These are phyloP conservation scores for Heterobasidion parviporum DNA, from an alignment of 1,284 basidiomycete species.

Conservation along the genomic window DNA sequence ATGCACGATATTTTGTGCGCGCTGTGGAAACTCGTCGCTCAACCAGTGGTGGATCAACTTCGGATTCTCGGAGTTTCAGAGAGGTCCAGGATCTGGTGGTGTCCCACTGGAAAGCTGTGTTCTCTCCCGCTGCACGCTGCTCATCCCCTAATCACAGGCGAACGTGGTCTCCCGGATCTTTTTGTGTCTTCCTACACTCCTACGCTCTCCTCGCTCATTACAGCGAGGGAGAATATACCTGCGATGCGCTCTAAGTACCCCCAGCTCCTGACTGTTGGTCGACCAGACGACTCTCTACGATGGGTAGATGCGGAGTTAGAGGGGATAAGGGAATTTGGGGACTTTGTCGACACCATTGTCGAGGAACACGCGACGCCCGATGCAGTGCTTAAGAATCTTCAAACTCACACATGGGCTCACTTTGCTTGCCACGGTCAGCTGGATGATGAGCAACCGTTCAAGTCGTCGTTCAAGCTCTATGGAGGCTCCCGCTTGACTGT, in stretches of 20 bases:
- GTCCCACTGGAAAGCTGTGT: constrained; percentile 25
- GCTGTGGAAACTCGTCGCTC: constrained; percentile 25
- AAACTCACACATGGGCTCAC: constrained; percentile 2
- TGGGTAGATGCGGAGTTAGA: constrained; percentile 4
- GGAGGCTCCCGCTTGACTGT: constrained; percentile 1
- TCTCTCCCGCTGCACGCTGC: constrained; percentile 33
- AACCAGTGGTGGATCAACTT: constrained; percentile 20
- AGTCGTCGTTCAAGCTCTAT: constrained; percentile 6
- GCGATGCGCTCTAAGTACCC: constrained; percentile 7
- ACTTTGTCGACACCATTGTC: not conserved
- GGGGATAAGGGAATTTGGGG: not conserved
- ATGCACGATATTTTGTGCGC: constrained; percentile 15
- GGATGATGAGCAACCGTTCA: constrained; percentile 2
- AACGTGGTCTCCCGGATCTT: constrained; percentile 16
- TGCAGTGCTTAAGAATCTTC: constrained; percentile 2
- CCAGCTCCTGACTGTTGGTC: constrained; percentile 12
- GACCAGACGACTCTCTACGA: constrained; percentile 20
- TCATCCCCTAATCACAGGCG: constrained; percentile 13
- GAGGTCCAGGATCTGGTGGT: constrained; percentile 36
- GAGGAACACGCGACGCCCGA: not conserved
- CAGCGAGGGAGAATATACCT: constrained; percentile 3
- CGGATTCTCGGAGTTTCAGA: constrained; percentile 4
- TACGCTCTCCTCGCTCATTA: constrained; percentile 24
- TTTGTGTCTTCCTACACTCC: constrained; percentile 31
- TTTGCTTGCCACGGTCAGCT: constrained; percentile 8